Base-by-base conservation (phyloP, 2,329 filamentous ascomycete species). In the Venturia effusa region DNA sequence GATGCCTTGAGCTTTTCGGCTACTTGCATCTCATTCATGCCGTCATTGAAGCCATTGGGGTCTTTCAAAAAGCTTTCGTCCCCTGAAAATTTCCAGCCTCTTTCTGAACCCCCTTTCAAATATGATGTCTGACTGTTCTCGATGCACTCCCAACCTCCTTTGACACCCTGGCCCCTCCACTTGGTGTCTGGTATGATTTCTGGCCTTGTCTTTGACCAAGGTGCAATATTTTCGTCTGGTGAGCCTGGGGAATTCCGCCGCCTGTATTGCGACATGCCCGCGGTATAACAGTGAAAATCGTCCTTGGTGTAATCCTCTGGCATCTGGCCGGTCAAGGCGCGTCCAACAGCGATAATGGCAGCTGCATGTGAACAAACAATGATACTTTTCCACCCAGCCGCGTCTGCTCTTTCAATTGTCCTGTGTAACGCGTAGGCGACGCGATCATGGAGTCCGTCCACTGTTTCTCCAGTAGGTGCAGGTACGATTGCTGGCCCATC, bases 351-450 rank as follows among this genome's bases (percentile, higher is more conserved):
- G 72, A 99, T 97, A 70, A 97, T 83, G 13, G 88, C 85, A 4
- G 94, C 94, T 1, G 94, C 94, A 77, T 99, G 94, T 1, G 90
- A 88, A 76, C 90, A 96, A 45, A 99, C 81, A 48, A 97, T 75
- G 30, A 96, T 81, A 0, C 89, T 83, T 69, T 83, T 85, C 40
- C 80, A 79, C 45, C 83, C 79, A 60, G 84, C 81, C 7, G 74
- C 71, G 71, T 97, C 92, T 65, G 90, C 86, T 62, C 85, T 82
- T 34, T 82, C 80, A 68, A 97, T 88, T 68, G 97, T 85, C 59
- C 81, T 82, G 54, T 83, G 78, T 51, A 96, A 76, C 1, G 87
- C 84, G 57, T 84, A 84, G 4, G 89, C 88, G 34, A 93, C 81
- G 45, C 94, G 87, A 70, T 90, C 83, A 73, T 97, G 92, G 22